Conservation (phyloP, 1,284 basidiomycete species). For the Schizophyllum amplum region DNA sequence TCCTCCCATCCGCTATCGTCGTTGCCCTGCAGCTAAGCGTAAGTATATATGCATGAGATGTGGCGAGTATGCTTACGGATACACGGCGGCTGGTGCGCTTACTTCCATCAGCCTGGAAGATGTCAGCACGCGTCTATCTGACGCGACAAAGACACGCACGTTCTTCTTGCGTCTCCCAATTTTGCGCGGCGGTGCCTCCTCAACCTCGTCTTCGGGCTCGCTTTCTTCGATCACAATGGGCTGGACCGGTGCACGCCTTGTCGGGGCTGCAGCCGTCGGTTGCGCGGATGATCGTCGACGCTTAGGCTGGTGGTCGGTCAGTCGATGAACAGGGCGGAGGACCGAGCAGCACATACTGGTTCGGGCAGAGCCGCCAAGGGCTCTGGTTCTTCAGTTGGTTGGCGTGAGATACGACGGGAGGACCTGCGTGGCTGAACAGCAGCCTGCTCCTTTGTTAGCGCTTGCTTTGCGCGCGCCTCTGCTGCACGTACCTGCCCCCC, state of each 20-base stretch:
- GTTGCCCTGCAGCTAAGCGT: conserved; percentile 16
- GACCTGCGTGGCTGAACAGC: conserved; percentile 31
- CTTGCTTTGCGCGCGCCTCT: too few species aligned
- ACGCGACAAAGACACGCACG: conserved; percentile 27
- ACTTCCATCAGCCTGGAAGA: not conserved
- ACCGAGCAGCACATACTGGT: conserved; percentile 31
- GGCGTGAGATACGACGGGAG: conserved; percentile 42
- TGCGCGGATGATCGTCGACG: conserved; percentile 63
- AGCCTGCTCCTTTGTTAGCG: conserved; percentile 6
- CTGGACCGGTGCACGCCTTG: conserved; percentile 26
- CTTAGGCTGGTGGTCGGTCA: conserved; percentile 38
- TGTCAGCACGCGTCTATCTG: not conserved
- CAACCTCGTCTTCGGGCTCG: conserved; percentile 57
- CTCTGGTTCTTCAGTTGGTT: conserved; percentile 29
- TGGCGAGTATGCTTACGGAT: conserved; percentile 3
- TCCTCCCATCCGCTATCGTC: conserved; percentile 81
- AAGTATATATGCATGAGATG: conserved; percentile 4
- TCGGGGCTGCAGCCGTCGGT: conserved; percentile 46
- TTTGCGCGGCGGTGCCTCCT: conserved; percentile 46
- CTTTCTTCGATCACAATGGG: conserved; percentile 62
- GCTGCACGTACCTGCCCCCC: conserved; percentile 34
- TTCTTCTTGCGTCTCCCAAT: conserved; percentile 51
- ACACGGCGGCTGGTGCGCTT: not conserved
- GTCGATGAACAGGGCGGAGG: conserved; percentile 6
- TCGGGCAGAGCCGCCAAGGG: conserved; percentile 33